Percentiles rank a stretch among this genome's conserved stretches.
Conservation (phyloP, 2,329 filamentous ascomycete species). For the Exserohilum rostratum region DNA sequence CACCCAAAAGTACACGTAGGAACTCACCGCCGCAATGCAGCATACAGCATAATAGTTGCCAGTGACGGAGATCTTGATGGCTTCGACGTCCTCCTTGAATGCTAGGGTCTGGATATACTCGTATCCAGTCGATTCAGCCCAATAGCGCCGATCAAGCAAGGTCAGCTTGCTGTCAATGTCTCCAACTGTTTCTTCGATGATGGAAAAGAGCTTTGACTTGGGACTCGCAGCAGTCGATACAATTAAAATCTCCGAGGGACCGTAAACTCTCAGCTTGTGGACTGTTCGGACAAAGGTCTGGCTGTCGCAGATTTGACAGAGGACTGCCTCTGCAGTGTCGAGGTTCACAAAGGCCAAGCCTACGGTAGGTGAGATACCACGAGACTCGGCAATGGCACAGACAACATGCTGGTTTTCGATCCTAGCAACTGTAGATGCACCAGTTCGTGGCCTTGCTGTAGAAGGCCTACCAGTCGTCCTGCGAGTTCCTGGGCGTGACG, state of each 20-base stretch:
- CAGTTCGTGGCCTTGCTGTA: conserved; percentile 60
- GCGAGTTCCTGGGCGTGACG: conserved; percentile 42
- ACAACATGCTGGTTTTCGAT: conserved; percentile 72
- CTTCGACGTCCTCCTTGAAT: conserved; percentile 78
- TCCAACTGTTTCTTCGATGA: conserved; percentile 74
- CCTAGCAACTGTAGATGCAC: conserved; percentile 63
- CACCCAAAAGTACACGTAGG: conserved; percentile 54
- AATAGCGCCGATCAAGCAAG: conserved; percentile 76
- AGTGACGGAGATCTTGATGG: conserved; percentile 76
- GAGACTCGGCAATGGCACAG: conserved; percentile 87
- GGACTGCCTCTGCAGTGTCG: conserved; percentile 78
- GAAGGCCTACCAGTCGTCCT: conserved; percentile 47
- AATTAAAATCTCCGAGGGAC: conserved; percentile 80
- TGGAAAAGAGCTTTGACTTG: conserved; percentile 74
- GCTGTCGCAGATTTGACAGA: conserved; percentile 91
- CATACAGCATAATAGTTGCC: conserved; percentile 88
- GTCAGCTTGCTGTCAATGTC: conserved; percentile 64
- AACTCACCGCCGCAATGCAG: conserved; percentile 79
- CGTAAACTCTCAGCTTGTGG: conserved; percentile 82
- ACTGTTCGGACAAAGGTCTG: conserved; percentile 89
- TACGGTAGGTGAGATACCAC: conserved; percentile 83
- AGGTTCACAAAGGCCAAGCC: conserved; percentile 88
- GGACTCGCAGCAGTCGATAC: conserved; percentile 72
- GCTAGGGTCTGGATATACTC: conserved; percentile 81
- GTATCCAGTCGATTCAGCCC: conserved; percentile 78